phyloP scores from a whole-genome alignment of 2,329 filamentous ascomycete genomes.

The Gaeumannomyces tritici region DNA sequence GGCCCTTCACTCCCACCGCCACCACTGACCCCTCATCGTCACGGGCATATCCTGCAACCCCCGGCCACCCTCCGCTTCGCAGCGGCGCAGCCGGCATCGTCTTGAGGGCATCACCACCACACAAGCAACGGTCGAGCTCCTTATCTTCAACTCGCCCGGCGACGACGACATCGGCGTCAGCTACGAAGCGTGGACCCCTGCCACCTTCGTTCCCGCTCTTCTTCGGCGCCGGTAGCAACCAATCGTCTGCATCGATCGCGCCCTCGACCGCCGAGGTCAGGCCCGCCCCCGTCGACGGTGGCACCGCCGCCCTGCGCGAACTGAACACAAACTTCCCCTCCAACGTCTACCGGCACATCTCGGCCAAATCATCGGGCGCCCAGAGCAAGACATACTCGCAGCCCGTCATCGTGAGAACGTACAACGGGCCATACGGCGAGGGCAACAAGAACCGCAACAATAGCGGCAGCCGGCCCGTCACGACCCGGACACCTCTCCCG shows the following conservation, averaged over 20 bases:
- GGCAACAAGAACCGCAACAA: slow-evolving; percentile 10
- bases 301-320: slow-evolving; percentile 47
- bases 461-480: slow-evolving; percentile 18
- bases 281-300: slow-evolving; percentile 46
- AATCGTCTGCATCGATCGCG: slow-evolving; percentile 42
- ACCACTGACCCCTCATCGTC: slow-evolving; percentile 1
- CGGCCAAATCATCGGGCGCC: slow-evolving; percentile 45
- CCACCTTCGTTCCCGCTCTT: slow-evolving; percentile 39
- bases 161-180: slow-evolving; percentile 12
- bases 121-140: neutral
- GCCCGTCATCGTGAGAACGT: slow-evolving; percentile 57
- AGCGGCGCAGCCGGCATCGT: slow-evolving; percentile 1
- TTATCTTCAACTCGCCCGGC: slow-evolving; percentile 12
- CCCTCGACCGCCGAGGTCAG: slow-evolving; percentile 45
- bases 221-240: slow-evolving; percentile 31
- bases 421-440: slow-evolving; percentile 35
- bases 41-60: neutral
- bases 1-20: neutral
- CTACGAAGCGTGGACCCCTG: slow-evolving; percentile 21
- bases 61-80: neutral
- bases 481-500: slow-evolving; percentile 19
- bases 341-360: slow-evolving; percentile 34
- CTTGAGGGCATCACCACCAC: neutral
- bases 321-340: slow-evolving; percentile 49
- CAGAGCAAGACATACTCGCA: slow-evolving; percentile 52